A percentile compares a stretch with the other conserved stretches of the same genome.
phyloP scores from a whole-genome alignment of 2,329 filamentous ascomycete species.

The Acrodontium crateriforme region DNA sequence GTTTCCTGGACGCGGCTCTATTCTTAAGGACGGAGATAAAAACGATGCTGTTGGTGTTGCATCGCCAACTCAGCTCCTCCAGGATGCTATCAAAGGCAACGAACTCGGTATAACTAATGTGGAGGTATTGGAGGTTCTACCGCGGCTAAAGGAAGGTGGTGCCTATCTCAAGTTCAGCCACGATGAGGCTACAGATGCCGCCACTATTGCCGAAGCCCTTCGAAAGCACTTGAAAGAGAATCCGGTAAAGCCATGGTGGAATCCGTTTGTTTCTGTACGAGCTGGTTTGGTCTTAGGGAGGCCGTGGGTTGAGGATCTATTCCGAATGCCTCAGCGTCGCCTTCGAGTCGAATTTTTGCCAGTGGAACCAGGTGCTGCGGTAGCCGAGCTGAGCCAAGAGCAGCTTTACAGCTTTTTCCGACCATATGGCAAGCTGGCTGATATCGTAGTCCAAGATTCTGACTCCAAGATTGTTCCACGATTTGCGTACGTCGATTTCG shows the following conservation, averaged over 20 bases:
- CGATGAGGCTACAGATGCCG: slow-evolving; percentile 31
- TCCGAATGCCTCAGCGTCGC: slow-evolving; percentile 61
- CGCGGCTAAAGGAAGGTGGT: slow-evolving; percentile 79
- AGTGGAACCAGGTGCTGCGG: slow-evolving; percentile 52
- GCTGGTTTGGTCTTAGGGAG: slow-evolving; percentile 64
- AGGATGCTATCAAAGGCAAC: slow-evolving; percentile 24
- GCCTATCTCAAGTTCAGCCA: slow-evolving; percentile 78
- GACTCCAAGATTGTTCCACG: slow-evolving; percentile 76
- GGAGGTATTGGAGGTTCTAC: slow-evolving; percentile 67
- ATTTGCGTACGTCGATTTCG: slow-evolving; percentile 69
- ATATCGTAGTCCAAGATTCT: slow-evolving; percentile 68
- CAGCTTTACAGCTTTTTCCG: slow-evolving; percentile 76
- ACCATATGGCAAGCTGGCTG: slow-evolving; percentile 75
- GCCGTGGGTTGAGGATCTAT: slow-evolving; percentile 90
- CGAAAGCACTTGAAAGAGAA: slow-evolving; percentile 50
- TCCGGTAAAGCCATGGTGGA: slow-evolving; percentile 80
- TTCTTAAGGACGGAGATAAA: slow-evolving; percentile 4
- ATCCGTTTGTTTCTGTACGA: slow-evolving; percentile 58
- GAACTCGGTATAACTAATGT: slow-evolving; percentile 27
- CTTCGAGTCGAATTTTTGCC: slow-evolving; percentile 77
- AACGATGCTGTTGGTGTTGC: slow-evolving; percentile 28
- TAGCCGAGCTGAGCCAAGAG: slow-evolving; percentile 73
- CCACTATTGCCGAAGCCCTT: slow-evolving; percentile 48
- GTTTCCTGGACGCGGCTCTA: slow-evolving; percentile 3
- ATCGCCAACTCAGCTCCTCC: slow-evolving; percentile 41